A percentile compares a stretch with the other conserved stretches of the same genome.
Conservation (phyloP, 163 green algal genomes). For the Chlorella variabilis region DNA sequence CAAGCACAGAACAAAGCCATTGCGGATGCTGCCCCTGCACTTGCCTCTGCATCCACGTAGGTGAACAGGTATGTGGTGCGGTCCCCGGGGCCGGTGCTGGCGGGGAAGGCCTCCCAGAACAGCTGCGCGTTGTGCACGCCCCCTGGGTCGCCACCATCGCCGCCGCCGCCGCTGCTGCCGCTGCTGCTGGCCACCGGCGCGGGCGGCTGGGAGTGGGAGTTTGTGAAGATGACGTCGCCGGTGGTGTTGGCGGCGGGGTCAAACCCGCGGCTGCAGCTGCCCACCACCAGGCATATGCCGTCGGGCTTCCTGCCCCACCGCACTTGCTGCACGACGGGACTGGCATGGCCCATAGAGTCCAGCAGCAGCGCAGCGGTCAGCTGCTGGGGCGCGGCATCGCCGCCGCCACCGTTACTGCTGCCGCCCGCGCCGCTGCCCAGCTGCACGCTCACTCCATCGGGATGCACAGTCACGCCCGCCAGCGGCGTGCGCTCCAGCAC, state of each 20-base stretch:
- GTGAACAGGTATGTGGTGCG: constrained; percentile 97
- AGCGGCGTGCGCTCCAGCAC: constrained; percentile 70
- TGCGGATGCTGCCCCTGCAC: background rate
- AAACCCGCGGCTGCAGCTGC: constrained; percentile 64
- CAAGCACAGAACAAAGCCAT: too few relatives aligned
- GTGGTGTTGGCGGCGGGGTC: constrained; percentile 51
- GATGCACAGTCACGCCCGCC: constrained; percentile 64
- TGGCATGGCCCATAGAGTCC: constrained; percentile 93
- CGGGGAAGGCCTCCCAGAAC: constrained; percentile 89
- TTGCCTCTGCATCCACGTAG: constrained; percentile 77
- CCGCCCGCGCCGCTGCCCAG: too few relatives aligned
- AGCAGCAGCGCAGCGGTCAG: constrained; percentile 78
- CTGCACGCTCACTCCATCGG: constrained; percentile 57
- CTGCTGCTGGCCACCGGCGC: background rate
- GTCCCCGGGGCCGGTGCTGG: constrained; percentile 68
- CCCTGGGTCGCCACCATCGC: background rate
- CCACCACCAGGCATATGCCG: constrained; percentile 93
- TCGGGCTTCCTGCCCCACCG: constrained; percentile 84
- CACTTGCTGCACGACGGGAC: constrained; percentile 84
- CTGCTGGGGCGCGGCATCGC: background rate
- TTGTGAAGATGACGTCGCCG: constrained; percentile 86
- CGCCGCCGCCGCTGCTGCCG: background rate
- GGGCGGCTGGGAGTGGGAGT: constrained; percentile 29
- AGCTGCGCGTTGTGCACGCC: constrained; percentile 14
- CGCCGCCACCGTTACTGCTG: too few relatives aligned